Percentiles rank a stretch among this genome's conserved stretches.
These are phyloP conservation scores for Coemansia sp. DNA, from an alignment of 192 early-diverging fungal species.

Conservation along the genomic window DNA sequence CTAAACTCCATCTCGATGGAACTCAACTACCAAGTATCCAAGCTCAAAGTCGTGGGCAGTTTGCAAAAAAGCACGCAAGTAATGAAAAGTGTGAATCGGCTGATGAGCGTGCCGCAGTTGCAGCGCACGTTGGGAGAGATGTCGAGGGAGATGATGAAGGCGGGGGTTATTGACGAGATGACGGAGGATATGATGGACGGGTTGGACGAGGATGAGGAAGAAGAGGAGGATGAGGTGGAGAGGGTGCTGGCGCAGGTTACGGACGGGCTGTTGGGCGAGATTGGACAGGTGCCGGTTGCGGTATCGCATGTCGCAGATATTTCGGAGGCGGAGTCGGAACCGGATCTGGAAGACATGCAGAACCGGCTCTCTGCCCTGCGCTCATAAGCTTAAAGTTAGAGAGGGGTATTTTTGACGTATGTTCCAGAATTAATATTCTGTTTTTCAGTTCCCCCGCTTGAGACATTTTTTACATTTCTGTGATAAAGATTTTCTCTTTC, in stretches of 20 bases:
- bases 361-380: conserved; percentile 79
- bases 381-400: conserved; percentile 16
- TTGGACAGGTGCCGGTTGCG: conserved; percentile 9
- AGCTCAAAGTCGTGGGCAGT: conserved; percentile 82
- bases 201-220: conserved; percentile 84
- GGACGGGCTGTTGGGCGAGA: conserved; percentile 61
- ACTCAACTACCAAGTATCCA: conserved; percentile 82
- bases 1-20: conserved; percentile 89
- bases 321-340: conserved; percentile 66
- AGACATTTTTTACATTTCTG: no score
- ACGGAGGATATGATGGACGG: conserved; percentile 84
- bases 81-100: conserved; percentile 87
- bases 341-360: conserved; percentile 82
- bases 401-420: no score
- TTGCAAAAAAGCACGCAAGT: conserved; percentile 85
- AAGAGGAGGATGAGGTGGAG: conserved; percentile 85
- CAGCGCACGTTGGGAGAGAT: conserved; percentile 84
- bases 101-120: conserved; percentile 85
- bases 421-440: no score
- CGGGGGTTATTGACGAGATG: conserved; percentile 97
- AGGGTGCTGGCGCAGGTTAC: conserved; percentile 87
- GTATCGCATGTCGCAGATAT: conserved; percentile 37
- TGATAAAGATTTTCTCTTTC: not conserved
- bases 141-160: conserved; percentile 97
- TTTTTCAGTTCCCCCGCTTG: no score